Evolutionary conservation across 2,329 filamentous ascomycete species (phyloP).

Genomic region (Zymoseptoria brevis): DNA sequence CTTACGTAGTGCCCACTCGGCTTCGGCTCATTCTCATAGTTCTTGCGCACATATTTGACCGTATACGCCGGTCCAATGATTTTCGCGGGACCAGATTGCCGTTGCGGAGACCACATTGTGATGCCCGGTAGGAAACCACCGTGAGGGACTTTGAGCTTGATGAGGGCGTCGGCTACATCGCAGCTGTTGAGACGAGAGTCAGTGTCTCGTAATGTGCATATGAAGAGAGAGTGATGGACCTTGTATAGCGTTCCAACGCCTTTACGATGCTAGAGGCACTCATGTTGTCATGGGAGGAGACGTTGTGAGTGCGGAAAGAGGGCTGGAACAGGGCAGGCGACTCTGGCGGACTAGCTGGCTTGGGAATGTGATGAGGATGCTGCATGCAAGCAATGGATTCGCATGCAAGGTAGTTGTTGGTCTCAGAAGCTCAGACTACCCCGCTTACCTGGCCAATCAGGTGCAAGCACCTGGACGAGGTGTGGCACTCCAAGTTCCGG

Average conservation of each 20-base stretch:
- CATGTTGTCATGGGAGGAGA: conserved; percentile 2
- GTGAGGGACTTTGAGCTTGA: conserved; percentile 39
- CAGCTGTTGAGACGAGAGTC: conserved; percentile 28
- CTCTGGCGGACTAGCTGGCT: background rate
- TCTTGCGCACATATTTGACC: conserved; percentile 44
- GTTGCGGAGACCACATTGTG: conserved; percentile 47
- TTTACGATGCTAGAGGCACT: conserved; percentile 15
- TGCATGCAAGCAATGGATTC: background rate
- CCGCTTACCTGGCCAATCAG: too few species aligned
- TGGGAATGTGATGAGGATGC: background rate
- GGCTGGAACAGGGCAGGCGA: too few species aligned
- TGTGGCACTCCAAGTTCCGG: too few species aligned
- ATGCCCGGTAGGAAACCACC: conserved; percentile 49
- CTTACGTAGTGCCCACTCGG: conserved; percentile 42
- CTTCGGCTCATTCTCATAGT: conserved; percentile 40
- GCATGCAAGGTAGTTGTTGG: too few species aligned
- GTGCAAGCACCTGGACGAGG: too few species aligned
- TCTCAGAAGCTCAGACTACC: too few species aligned
- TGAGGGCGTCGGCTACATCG: conserved; percentile 47
- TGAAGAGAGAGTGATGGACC: conserved; percentile 5
- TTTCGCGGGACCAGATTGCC: conserved; percentile 45
- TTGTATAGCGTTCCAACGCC: conserved; percentile 19
- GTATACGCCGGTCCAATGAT: conserved; percentile 50
- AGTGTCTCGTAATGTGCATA: background rate
- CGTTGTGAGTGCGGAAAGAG: background rate